Evolutionary conservation across 179 eudicot species (phyloP), one percentile per base, ranked within the genome.

Genomic region (Spinacia oleracea): DNA sequence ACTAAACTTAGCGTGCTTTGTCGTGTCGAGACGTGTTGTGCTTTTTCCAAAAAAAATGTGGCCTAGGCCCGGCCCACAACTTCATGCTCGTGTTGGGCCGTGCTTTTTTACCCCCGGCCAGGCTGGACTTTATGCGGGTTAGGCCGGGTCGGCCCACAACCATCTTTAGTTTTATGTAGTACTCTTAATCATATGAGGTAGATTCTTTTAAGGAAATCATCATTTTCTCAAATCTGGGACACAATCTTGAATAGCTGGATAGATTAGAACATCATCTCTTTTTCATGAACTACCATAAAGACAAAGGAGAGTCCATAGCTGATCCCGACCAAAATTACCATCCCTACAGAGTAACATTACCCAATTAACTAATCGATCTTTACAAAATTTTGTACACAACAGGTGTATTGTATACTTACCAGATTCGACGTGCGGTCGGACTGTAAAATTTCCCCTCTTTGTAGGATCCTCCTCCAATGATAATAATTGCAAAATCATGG

Each of bases 241-340:
- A 51, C 14, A 23, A 23, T 58, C 63, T 58, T 58, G 14, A 23
- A 60, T 15, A 10, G 31, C 14, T 58, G 63, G 63, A 60, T 60
- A 25, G 56, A 50, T 86, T 77, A 87, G 31, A 64, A 78, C 74
- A 72, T 82, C 82, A 85, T 88, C 72, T 89, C 87, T 23, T 67
- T 38, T 69, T 75, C 71, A 56, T 82, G 88, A 80, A 71, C 86
- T 71, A 78, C 10, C 29, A 88, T 82, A 83, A 88, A 92, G 67
- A 75, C 63, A 34, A 83, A 40, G 62, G 90, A 85, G 60, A 89
- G 75, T 43, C 97, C 88, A 56, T 80, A 92, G 40, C 93, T 82
- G 48, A 87, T 71, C 20, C 81, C 87, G 84, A 85, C 91, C 82
- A 90, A 70, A 29, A 80, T 42, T 25, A 86, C 77, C 91, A 83